phyloP scores from a whole-genome alignment of 176 grass and related monocot species.

The Stipa capillata region DNA sequence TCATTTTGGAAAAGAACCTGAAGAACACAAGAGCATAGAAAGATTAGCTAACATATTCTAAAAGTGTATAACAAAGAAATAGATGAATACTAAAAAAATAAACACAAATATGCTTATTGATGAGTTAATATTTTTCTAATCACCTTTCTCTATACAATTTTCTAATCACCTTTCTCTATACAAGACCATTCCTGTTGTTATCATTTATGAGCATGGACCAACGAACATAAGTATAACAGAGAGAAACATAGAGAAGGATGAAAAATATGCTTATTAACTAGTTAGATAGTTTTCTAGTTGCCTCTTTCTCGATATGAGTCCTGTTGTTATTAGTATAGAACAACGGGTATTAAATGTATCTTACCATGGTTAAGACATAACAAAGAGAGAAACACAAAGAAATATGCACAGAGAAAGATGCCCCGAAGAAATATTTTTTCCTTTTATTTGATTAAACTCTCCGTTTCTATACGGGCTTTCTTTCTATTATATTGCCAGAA shows the following conservation, averaged over 20 bases:
- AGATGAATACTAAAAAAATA: neutral
- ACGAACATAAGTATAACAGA: neutral
- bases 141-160: too few species aligned
- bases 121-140: neutral
- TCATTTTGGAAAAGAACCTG: conserved; percentile 99
- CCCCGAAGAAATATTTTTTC: neutral
- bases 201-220: neutral
- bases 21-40: neutral
- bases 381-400: neutral
- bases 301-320: neutral
- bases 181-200: neutral
- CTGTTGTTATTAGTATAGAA: neutral
- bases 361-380: neutral
- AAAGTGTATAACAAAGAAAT: neutral
- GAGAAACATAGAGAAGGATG: neutral
- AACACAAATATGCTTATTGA: neutral
- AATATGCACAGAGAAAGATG: neutral
- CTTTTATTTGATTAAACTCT: neutral
- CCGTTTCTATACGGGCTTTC: neutral
- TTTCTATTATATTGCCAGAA: neutral
- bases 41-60: neutral
- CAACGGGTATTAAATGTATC: neutral
- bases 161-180: too few species aligned
- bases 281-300: neutral
- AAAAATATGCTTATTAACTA: neutral